Conservation (phyloP, 805 yeast species). For the Starmerella apis region DNA sequence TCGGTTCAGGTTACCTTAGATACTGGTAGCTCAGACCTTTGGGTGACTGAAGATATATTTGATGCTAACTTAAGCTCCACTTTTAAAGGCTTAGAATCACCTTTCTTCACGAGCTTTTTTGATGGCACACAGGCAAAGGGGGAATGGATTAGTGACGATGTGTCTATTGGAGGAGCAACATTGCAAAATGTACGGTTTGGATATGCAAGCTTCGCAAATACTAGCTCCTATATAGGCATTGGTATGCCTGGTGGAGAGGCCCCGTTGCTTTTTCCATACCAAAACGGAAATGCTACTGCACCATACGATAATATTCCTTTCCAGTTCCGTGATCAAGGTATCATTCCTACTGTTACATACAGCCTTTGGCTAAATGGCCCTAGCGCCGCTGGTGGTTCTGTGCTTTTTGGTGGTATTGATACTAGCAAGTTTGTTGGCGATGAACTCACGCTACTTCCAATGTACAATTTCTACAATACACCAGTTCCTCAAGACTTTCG, state of each 20-base stretch:
- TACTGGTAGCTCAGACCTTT: constrained; percentile 2
- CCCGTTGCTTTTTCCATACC: constrained; percentile 2
- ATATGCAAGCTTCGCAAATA: constrained; percentile 21
- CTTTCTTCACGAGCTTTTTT: constrained; percentile 10
- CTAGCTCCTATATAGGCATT: background rate
- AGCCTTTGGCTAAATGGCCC: constrained; percentile 34
- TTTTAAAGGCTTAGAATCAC: constrained; percentile 10
- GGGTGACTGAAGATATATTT: constrained; percentile 20
- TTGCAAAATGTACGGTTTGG: background rate
- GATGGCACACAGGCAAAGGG: constrained; percentile 36
- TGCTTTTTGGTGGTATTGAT: constrained; percentile 38
- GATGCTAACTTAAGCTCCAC: constrained; percentile 18
- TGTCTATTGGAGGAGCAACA: constrained; percentile 28
- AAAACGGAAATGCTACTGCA: constrained; percentile 26
- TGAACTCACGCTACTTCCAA: constrained; percentile 28
- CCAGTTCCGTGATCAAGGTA: constrained; percentile 28
- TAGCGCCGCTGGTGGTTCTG: constrained; percentile 26
- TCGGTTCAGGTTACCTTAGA: constrained; percentile 33
- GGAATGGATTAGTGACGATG: constrained; percentile 40
- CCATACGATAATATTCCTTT: constrained; percentile 22
- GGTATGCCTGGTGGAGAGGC: constrained; percentile 10
- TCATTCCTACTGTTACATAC: constrained; percentile 34
- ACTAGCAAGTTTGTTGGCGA: constrained; percentile 34
- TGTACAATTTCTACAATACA: constrained; percentile 8
- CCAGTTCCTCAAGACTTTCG: constrained; percentile 9